phyloP scores from a whole-genome alignment of 2,329 filamentous ascomycete species.

The Aspergillus pseudoglaucus region DNA sequence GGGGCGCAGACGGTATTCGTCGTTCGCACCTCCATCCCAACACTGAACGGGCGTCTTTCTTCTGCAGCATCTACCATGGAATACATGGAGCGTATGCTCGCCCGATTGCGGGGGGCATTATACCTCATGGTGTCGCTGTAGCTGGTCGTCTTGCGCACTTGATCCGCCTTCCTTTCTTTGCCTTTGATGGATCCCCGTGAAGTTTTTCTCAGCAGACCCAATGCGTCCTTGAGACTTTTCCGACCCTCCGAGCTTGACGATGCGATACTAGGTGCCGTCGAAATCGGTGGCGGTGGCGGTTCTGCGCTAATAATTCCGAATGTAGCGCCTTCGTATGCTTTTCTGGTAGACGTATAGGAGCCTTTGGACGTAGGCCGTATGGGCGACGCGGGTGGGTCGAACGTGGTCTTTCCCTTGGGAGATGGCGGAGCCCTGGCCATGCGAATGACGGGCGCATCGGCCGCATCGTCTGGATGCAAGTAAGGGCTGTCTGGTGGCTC shows the following conservation, averaged over 20 bases:
- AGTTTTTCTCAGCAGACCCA: constrained; percentile 28
- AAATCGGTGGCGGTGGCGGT: constrained; percentile 29
- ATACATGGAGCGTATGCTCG: constrained; percentile 34
- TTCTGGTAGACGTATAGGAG: constrained; percentile 31
- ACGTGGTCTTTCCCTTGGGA: constrained; percentile 59
- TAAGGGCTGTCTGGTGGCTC: constrained; percentile 46
- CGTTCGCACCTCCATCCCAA: constrained; percentile 14
- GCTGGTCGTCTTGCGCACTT: constrained; percentile 26
- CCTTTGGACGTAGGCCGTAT: constrained; percentile 30
- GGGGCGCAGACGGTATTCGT: constrained; percentile 15
- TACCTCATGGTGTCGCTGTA: constrained; percentile 29
- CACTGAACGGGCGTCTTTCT: constrained; percentile 21
- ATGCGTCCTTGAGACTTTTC: constrained; percentile 31
- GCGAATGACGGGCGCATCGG: constrained; percentile 64
- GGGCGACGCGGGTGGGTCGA: constrained; percentile 18
- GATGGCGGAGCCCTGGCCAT: constrained; percentile 77
- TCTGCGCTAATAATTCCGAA: constrained; percentile 38
- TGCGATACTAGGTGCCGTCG: constrained; percentile 32
- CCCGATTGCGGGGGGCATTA: constrained; percentile 29
- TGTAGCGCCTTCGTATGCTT: constrained; percentile 26
- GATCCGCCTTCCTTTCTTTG: constrained; percentile 29
- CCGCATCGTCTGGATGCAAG: constrained; percentile 51
- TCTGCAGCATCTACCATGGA: constrained; percentile 40
- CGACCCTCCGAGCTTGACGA: constrained; percentile 34
- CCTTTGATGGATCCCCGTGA: constrained; percentile 33